phyloP scores from a whole-genome alignment of 371 early-diverging fungal genomes.

The Nosema muscidifuracis region DNA sequence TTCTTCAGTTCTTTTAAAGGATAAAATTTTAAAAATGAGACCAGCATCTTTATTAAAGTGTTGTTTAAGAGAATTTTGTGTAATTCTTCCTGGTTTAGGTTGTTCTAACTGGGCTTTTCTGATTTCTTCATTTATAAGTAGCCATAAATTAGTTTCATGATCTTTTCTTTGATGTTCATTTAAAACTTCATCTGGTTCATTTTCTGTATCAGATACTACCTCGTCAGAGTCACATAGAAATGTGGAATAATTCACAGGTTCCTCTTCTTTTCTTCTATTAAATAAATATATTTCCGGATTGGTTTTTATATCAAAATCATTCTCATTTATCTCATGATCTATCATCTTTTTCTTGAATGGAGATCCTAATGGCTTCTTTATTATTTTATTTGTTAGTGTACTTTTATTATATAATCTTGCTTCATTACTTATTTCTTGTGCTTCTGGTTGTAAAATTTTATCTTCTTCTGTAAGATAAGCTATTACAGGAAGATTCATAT shows the following conservation, averaged over 20 bases:
- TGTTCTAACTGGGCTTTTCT: slow-evolving; percentile 13
- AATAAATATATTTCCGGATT: not conserved
- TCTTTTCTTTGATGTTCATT: not conserved
- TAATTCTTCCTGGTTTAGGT: slow-evolving; percentile 40
- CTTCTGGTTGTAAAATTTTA: not conserved
- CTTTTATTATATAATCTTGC: slow-evolving; percentile 2
- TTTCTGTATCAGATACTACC: not conserved
- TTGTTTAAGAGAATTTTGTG: slow-evolving; percentile 40
- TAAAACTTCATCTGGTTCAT: not conserved
- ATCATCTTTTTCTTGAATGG: not conserved
- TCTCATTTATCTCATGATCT: not conserved
- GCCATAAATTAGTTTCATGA: not conserved
- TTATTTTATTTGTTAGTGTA: not conserved
- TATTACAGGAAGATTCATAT: too few relatives aligned
- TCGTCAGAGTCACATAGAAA: not conserved
- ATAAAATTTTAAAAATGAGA: slow-evolving; percentile 46
- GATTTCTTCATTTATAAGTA: not conserved
- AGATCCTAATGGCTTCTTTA: not conserved
- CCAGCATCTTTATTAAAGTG: slow-evolving; percentile 46
- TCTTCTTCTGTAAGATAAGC: slow-evolving; percentile 3
- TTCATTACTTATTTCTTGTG: slow-evolving; percentile 7
- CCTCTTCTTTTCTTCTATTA: not conserved
- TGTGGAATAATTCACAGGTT: not conserved
- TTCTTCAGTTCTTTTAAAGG: slow-evolving; percentile 50
- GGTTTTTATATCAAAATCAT: not conserved